Base-by-base conservation (phyloP, 2,329 filamentous ascomycete genomes). In the Hypomyces rosellus region DNA sequence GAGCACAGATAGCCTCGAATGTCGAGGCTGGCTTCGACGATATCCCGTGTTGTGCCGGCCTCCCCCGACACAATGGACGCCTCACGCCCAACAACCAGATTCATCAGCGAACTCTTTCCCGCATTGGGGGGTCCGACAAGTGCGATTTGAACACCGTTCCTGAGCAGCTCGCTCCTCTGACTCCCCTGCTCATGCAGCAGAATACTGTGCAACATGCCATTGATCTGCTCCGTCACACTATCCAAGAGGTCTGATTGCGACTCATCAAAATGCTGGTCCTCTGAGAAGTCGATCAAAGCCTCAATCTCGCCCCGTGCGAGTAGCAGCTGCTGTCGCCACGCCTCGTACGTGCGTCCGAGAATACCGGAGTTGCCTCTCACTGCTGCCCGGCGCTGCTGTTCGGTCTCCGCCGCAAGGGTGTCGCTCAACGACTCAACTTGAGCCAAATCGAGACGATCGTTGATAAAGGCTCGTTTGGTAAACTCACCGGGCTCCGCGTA, bases 401-500 rank as follows among this genome's bases (percentile, higher is more conserved):
- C 93, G 0, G 93, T 99, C 59, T 93, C 81, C 3, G 84, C 83
- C 5, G 78, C 74, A 2, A 86, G 73, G 0, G 75, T 76, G 56
- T 85, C 82, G 55, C 81, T 76, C 3, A 87, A 70, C 1, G 81
- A 76, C 65, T 87, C 84, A 7, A 86, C 87, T 68, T 99, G 91
- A 2, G 89, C 88, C 1, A 99, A 78, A 61, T 95, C 88, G 4
- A 99, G 78, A 2, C 89, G 82, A 60, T 85, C 77, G 64, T 96
- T 93, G 64, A 91, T 76, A 62, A 99, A 99, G 5, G 93, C 91
- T 36, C 93, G 84, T 54, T 85, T 84, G 4, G 93, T 99, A 67
- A 99, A 99, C 65, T 99, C 93, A 49, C 93, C 93, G 0, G 93
- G 86, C 63, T 96, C 92, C 3, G 93, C 93, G 64, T 95, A 95